Percentiles rank a stretch among this genome's conserved stretches.
These are phyloP conservation scores for Komagataella mondaviorum DNA, from an alignment of 805 yeast species.

Conservation along the genomic window DNA sequence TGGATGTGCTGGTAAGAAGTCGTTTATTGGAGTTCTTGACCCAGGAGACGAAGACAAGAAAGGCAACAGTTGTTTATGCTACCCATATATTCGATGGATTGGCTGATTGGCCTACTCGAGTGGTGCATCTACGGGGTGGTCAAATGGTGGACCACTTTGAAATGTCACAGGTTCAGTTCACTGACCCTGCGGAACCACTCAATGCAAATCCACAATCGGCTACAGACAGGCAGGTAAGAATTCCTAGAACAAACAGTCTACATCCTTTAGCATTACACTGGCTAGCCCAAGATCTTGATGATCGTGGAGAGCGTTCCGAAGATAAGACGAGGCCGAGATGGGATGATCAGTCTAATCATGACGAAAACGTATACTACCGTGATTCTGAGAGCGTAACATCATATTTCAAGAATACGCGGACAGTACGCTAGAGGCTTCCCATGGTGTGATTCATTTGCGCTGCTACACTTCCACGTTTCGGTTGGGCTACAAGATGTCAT, in stretches of 20 bases:
- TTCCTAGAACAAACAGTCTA: conserved; percentile 35
- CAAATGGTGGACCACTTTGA: conserved; percentile 23
- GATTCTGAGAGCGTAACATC: conserved; percentile 29
- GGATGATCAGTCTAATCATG: conserved; percentile 36
- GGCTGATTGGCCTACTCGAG: conserved; percentile 78
- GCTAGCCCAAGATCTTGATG: conserved; percentile 38
- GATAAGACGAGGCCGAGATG: conserved; percentile 31
- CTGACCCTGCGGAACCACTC: conserved; percentile 19
- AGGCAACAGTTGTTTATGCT: conserved; percentile 77
- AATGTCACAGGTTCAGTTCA: conserved; percentile 17
- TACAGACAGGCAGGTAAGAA: conserved; percentile 13
- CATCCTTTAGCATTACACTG: conserved; percentile 67
- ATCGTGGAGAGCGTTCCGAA: conserved; percentile 42
- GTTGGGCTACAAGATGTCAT: not conserved
- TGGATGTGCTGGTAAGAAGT: conserved; percentile 84
- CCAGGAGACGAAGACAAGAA: conserved; percentile 56
- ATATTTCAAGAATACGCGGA: conserved; percentile 40
- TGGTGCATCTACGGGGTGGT: conserved; percentile 71
- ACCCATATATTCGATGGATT: conserved; percentile 96
- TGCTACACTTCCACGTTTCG: not conserved
- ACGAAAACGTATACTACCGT: conserved; percentile 26
- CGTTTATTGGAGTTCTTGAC: conserved; percentile 57
- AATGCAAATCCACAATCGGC: conserved; percentile 8
- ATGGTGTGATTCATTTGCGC: not conserved
- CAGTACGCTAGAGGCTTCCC: not conserved